Base-by-base conservation (phyloP, 805 yeast species). In the Metschnikowia continentalis region DNA sequence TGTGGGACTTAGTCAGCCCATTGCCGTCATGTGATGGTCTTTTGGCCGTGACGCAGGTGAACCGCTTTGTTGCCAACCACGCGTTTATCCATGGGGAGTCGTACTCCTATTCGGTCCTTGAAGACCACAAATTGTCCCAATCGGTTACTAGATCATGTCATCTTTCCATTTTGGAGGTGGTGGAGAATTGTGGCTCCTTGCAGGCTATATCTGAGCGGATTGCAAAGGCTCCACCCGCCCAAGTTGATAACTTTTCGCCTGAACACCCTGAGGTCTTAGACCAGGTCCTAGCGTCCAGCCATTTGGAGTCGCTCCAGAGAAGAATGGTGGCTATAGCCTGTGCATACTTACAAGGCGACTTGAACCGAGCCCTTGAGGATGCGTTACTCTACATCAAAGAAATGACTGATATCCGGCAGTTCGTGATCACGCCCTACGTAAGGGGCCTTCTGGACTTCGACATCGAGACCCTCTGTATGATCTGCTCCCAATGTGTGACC, bases 381-480 rank as follows among this genome's bases (percentile, higher is more conserved):
- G 22, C 40, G 23, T 26, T 44, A 17, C 32, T 35, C n/a, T 44
- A 26, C 17, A 44, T 44, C 23, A 44, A 44, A 32, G 47, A 44
- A 22, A 15, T 44, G 23, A 44, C 47, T 8, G 47, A 44, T 15
- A 35, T 44, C 14, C 22, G 47, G 33, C 39, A 44, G n/a, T 22
- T 44, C 14, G 40, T 35, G 32, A 11, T 23, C 7, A 23, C 33
- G 10, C 40, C 47, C 7, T 35, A 11, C 13, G 32, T 44, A 4
- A 13, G 35, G 20, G 53, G 52, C 2, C 38, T 49, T 13, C 59
- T 54, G 57, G 52, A 47, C 20, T 51, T 38, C 35, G 59, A 54
- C 42, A 40, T 48, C 15, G 47, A 51, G 35, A 51, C 57, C 1
- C 39, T 54, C 20, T 46, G 51, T 7, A 46, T 49, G 47, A 46